Evolutionary conservation across 225 moss, liverwort and hornwort genomes (phyloP).

Genomic region (Marchantia paleacea): DNA sequence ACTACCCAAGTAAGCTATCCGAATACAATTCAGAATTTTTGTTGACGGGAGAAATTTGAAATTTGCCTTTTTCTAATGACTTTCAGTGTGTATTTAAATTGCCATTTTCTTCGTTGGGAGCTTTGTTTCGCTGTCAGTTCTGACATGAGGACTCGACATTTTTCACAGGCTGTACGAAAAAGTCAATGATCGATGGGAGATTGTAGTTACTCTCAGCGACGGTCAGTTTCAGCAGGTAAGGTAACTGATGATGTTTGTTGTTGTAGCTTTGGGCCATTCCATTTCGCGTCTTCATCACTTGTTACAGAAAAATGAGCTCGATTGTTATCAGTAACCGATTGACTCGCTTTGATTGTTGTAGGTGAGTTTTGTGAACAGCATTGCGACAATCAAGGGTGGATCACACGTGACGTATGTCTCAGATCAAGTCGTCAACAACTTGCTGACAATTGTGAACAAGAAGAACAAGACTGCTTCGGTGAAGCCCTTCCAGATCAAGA

Average conservation of each 20-base stretch:
- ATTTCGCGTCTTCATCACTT: neutral
- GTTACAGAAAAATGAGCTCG: neutral
- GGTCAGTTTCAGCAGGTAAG: slow-evolving; percentile 95
- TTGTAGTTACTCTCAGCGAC: slow-evolving; percentile 84
- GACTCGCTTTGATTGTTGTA: slow-evolving; percentile 25
- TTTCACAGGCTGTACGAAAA: slow-evolving; percentile 75
- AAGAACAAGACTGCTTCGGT: slow-evolving; percentile 85
- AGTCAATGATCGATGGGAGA: slow-evolving; percentile 93
- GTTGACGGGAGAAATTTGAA: no score
- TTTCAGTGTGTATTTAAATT: neutral
- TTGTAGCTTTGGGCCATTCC: neutral
- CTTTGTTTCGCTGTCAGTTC: neutral
- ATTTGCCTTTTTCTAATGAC: neutral
- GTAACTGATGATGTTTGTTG: neutral
- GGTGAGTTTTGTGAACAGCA: slow-evolving; percentile 98
- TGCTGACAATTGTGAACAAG: slow-evolving; percentile 69
- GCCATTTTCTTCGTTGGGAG: neutral
- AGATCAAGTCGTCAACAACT: slow-evolving; percentile 76
- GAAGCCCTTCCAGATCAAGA: slow-evolving; percentile 74
- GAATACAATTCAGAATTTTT: neutral
- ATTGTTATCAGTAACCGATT: neutral
- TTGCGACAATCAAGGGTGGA: slow-evolving; percentile 95
- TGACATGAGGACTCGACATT: neutral
- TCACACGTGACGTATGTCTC: slow-evolving; percentile 77
- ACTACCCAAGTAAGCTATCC: slow-evolving; percentile 54